Base-by-base conservation (phyloP, 192 early-diverging fungal genomes). In the Umbelopsis ramanniana region DNA sequence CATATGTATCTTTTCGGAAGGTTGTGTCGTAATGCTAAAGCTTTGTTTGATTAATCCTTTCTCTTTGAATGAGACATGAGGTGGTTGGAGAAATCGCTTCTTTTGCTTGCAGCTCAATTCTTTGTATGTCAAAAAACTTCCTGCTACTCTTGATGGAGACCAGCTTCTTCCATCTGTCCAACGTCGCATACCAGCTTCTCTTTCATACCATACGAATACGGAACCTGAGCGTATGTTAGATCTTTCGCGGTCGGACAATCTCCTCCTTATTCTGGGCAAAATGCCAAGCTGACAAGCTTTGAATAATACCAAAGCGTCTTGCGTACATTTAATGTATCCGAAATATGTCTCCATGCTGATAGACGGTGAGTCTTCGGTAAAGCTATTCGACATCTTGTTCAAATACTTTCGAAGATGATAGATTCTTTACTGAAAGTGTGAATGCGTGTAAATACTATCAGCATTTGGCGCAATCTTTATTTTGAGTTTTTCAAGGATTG, bases 81-180 rank as follows among this genome's bases (percentile, higher is more conserved):
- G 6, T 38, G 71, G 60, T 17, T 66, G 57, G 17, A 40, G 46
- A 48, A 47, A 46, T 50, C 86, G 81, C 1, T 77, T 82, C 50
- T 85, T 80, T 37, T 86, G 83, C 68, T 90, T 86, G 53, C 84
- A 85, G 72, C 94, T 87, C 69, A 92, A 81, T 76, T 95, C 94
- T 67, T 93, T 90, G 81, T 96, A 96, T 0, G 94, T 94, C 54
- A 96, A 80, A 75, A 96, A 96, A 50, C 89, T 92, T 29, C 95
- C 95, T 38, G 92, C 87, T 40, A 96, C 94, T 33, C 95, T 85
- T 47, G 90, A 92, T 0, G 95, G 91, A 26, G 92, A 93, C 95
- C 95, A 97, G 71, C 87, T 90, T 74, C 92, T 90, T 17, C 94
- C 94, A 74, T 97, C 95, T 6, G 95, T 96, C 95, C 95, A 97